Evolutionary conservation across 169 alveolate genomes (phyloP).

Genomic region (Eimeria maxima): DNA sequence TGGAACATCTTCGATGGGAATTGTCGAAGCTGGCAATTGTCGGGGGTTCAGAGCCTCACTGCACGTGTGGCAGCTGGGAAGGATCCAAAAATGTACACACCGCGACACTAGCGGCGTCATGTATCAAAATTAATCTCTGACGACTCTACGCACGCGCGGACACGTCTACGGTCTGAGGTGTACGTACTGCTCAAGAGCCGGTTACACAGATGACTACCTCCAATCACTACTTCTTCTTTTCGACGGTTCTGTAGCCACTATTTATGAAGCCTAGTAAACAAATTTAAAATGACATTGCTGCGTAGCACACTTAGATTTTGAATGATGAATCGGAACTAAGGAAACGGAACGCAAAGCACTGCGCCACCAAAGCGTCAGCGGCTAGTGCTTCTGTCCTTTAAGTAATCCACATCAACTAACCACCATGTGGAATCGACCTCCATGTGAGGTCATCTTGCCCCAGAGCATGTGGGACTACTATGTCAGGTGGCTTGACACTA

Average conservation of each 20-base stretch:
- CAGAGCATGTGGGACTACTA: constrained; percentile 22
- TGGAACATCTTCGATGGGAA: constrained; percentile 62
- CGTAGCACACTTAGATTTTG: background rate
- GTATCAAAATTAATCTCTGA: constrained; percentile 45
- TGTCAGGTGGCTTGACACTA: constrained; percentile 13
- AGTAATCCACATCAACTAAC: background rate
- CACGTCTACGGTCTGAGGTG: constrained; percentile 29
- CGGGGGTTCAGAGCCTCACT: constrained; percentile 55
- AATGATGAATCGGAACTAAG: background rate
- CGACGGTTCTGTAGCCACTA: background rate
- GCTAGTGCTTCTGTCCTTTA: background rate
- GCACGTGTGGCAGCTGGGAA: constrained; percentile 63
- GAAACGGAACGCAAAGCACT: constrained; percentile 8
- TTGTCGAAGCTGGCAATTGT: constrained; percentile 42
- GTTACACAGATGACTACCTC: background rate
- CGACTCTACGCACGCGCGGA: constrained; percentile 22
- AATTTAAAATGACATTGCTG: background rate
- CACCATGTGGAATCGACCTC: background rate
- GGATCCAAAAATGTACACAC: constrained; percentile 62
- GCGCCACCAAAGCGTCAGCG: constrained; percentile 10
- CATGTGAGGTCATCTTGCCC: background rate
- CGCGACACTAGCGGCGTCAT: constrained; percentile 70
- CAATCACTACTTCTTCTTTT: constrained; percentile 25
- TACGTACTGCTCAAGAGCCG: constrained; percentile 12
- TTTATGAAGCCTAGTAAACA: background rate